These are phyloP conservation scores for Trichophyton rubrum DNA, from an alignment of 2,329 filamentous ascomycete species.

Conservation along the genomic window DNA sequence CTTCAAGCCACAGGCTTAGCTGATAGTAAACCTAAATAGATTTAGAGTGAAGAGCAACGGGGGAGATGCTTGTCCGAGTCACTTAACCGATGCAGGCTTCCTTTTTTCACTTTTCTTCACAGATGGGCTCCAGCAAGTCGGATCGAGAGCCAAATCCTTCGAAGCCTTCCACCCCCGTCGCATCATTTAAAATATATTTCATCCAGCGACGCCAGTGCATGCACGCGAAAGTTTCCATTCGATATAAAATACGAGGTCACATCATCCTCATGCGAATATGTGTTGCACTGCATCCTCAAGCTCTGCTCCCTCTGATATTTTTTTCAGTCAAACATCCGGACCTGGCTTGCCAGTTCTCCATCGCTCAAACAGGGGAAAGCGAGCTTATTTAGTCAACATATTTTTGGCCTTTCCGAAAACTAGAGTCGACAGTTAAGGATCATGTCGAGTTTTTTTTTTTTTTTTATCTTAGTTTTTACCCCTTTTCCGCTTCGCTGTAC, in stretches of 20 bases:
- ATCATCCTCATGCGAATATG: neutral
- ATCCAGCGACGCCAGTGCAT: neutral
- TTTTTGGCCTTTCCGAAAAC: too few species aligned
- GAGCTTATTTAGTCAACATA: neutral
- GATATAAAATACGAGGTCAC: neutral
- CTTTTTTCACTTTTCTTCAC: neutral
- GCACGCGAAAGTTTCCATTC: neutral
- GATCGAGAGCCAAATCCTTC: neutral
- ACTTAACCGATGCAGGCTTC: neutral
- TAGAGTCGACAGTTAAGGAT: too few species aligned
- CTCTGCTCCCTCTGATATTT: neutral
- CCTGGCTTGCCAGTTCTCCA: neutral
- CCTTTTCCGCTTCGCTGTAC: too few species aligned
- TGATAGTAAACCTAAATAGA: neutral
- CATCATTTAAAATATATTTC: neutral
- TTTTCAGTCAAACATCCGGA: neutral
- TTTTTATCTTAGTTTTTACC: too few species aligned
- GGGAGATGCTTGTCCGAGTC: neutral
- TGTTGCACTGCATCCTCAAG: neutral
- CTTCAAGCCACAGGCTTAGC: neutral
- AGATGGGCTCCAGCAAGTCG: neutral
- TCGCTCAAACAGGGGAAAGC: neutral
- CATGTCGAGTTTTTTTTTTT: too few species aligned
- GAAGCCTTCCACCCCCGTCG: neutral
- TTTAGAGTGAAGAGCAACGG: neutral